Percentiles rank a stretch among this genome's conserved stretches.
Conservation (phyloP, 352 stramenopile species). For the Thraustotheca clavata region DNA sequence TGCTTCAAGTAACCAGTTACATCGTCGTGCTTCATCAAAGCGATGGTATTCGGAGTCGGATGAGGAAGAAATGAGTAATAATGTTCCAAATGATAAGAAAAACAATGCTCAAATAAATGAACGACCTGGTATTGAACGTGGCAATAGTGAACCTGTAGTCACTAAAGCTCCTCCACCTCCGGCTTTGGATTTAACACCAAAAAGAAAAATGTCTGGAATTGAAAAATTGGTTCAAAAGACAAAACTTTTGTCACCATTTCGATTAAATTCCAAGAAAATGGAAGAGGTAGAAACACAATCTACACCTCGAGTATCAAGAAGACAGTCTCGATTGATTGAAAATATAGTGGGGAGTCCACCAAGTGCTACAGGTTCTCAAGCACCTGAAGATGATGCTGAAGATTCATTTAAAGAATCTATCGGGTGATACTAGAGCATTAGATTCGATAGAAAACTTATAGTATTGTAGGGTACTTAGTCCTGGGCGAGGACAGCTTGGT, state of each 20-base stretch:
- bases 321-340: conserved; percentile 21
- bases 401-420: conserved; percentile 13
- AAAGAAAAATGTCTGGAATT: conserved; percentile 42
- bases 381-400: conserved; percentile 17
- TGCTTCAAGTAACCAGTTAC: not conserved
- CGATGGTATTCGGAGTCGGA: conserved; percentile 20
- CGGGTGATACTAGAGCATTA: not conserved
- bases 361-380: not conserved
- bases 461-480: conserved; percentile 33
- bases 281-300: conserved; percentile 12
- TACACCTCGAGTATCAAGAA: not conserved
- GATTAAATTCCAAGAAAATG: conserved; percentile 30
- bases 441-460: not conserved
- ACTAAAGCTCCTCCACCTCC: conserved; percentile 15
- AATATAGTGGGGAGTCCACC: not conserved
- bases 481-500: not conserved
- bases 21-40: conserved; percentile 12
- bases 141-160: not conserved
- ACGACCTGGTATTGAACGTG: not conserved
- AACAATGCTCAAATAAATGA: not conserved
- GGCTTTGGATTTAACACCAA: not conserved
- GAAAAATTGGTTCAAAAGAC: conserved; percentile 61
- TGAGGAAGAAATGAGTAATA: not conserved
- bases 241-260: conserved; percentile 49
- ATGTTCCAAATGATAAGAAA: not conserved